Evolutionary conservation across 768 basidiomycete genomes (phyloP).

Genomic region (Kwoniella pini): DNA sequence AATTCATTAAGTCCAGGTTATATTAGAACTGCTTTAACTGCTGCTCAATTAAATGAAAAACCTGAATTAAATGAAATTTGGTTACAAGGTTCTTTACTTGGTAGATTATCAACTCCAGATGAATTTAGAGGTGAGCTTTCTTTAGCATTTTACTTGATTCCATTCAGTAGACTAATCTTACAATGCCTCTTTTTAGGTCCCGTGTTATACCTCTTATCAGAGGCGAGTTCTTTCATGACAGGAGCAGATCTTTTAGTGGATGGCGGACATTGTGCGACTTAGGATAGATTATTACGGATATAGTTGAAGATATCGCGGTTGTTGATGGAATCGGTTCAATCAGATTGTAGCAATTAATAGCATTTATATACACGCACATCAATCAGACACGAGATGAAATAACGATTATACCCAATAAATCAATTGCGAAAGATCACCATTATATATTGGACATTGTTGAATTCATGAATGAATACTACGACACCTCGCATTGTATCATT

Average conservation of each 20-base stretch:
- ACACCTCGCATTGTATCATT: too few relatives aligned
- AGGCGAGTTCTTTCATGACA: constrained; percentile 49
- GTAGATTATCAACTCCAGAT: constrained; percentile 34
- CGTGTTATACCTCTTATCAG: constrained; percentile 42
- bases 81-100: constrained; percentile 29
- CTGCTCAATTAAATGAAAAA: constrained; percentile 29
- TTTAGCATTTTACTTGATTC: background rate
- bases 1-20: constrained; percentile 19
- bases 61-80: constrained; percentile 38
- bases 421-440: too few relatives aligned
- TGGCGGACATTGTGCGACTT: constrained; percentile 38
- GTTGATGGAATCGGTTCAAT: too few relatives aligned
- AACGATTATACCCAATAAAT: background rate
- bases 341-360: background rate
- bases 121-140: constrained; percentile 33
- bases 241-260: constrained; percentile 44
- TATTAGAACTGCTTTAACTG: constrained; percentile 30
- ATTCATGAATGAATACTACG: background rate
- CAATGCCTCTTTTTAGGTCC: constrained; percentile 24
- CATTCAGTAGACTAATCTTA: too few relatives aligned
- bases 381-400: background rate
- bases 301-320: too few relatives aligned
- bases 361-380: background rate
- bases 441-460: background rate
- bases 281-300: background rate